phyloP scores from a whole-genome alignment of 805 yeast genomes.

The Kluyveromyces siamensis region DNA sequence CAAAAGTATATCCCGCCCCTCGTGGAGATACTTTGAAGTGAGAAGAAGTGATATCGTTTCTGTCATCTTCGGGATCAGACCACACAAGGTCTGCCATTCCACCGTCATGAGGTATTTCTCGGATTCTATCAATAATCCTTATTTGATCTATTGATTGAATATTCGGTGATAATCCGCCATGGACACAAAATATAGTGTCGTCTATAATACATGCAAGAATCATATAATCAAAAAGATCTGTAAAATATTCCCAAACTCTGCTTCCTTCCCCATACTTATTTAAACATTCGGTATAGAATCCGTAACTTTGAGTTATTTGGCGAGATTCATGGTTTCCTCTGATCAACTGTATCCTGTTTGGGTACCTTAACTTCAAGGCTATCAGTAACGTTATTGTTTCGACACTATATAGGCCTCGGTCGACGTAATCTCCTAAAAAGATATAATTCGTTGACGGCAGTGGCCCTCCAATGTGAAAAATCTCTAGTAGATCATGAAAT shows the following conservation, averaged over 20 bases:
- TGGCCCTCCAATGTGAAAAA: constrained; percentile 86
- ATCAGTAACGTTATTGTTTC: constrained; percentile 84
- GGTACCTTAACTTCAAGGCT: constrained; percentile 79
- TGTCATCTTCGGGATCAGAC: constrained; percentile 92
- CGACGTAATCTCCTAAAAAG: constrained; percentile 93
- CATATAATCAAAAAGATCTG: constrained; percentile 87
- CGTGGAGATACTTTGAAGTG: constrained; percentile 88
- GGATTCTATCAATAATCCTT: constrained; percentile 78
- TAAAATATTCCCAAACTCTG: constrained; percentile 81
- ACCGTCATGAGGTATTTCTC: constrained; percentile 97
- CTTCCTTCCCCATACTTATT: constrained; percentile 69
- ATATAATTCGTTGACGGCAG: constrained; percentile 91
- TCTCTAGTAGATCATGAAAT: constrained; percentile 86
- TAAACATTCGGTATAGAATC: constrained; percentile 90
- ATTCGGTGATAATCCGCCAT: constrained; percentile 94
- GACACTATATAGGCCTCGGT: constrained; percentile 86
- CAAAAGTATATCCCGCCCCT: constrained; percentile 98
- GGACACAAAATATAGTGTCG: constrained; percentile 85
- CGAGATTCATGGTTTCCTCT: constrained; percentile 96
- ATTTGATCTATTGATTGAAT: constrained; percentile 92
- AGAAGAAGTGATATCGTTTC: constrained; percentile 39
- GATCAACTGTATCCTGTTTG: constrained; percentile 68
- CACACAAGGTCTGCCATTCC: constrained; percentile 99
- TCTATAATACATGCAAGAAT: constrained; percentile 87
- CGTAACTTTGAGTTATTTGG: constrained; percentile 94